Percentiles rank a stretch among this genome's conserved stretches.
phyloP scores from a whole-genome alignment of 192 early-diverging fungal species.

The Backusella luteola region DNA sequence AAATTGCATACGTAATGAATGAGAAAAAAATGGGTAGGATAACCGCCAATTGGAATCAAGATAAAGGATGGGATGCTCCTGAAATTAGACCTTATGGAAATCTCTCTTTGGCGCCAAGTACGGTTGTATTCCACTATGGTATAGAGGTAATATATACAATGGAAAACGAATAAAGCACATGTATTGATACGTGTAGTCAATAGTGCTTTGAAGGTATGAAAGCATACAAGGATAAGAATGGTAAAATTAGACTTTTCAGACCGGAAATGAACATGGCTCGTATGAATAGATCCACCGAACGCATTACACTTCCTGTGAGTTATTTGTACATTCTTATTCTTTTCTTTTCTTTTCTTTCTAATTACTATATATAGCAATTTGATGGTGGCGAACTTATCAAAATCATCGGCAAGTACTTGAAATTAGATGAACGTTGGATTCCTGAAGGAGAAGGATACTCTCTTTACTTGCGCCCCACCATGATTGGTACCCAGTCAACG shows the following conservation, averaged over 20 bases:
- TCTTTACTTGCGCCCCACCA: conserved; percentile 90
- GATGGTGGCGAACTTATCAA: conserved; percentile 75
- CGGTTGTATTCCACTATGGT: conserved; percentile 92
- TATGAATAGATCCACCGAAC: conserved; percentile 69
- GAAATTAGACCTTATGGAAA: conserved; percentile 85
- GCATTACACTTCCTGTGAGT: conserved; percentile 78
- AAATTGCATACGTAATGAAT: not conserved
- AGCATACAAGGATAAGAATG: conserved; percentile 87
- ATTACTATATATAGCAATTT: conserved; percentile 46
- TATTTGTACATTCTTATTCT: not conserved
- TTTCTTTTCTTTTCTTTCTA: not conserved
- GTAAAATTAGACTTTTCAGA: conserved; percentile 86
- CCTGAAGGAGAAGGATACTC: conserved; percentile 90
- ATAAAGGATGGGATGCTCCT: conserved; percentile 78
- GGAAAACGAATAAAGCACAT: not conserved
- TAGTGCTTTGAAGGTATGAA: conserved; percentile 92
- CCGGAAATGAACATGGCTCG: conserved; percentile 97
- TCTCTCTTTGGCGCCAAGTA: conserved; percentile 76
- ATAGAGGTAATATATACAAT: conserved; percentile 50
- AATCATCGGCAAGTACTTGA: conserved; percentile 81
- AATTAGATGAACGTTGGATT: conserved; percentile 85
- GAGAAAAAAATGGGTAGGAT: conserved; percentile 32
- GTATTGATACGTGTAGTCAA: not conserved
- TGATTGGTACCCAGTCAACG: conserved; percentile 85
- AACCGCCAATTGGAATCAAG: conserved; percentile 73